Evolutionary conservation across 805 yeast genomes (phyloP), one percentile per base, ranked within the genome.

Genomic region (Barnettozyma botsteinii): DNA sequence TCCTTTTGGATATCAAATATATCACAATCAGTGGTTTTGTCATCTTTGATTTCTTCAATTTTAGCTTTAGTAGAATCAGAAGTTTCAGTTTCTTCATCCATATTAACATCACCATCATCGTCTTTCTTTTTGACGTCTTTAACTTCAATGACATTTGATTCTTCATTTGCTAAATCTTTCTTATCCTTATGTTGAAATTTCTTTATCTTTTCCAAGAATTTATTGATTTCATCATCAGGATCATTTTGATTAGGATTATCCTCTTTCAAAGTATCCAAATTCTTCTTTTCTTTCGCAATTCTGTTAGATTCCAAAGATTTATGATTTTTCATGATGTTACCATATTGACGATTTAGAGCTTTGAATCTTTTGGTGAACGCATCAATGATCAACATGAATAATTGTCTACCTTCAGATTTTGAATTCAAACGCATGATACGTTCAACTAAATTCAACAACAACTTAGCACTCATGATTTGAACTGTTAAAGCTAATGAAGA

Each of bases 401-500:
- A 66, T 58, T 87, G 95, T 50, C 69, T 59, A n/a, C 69, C 70
- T 47, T 93, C 96, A 21, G 77, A 73, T 49, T 85, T 85, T 38
- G 84, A 83, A 30, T 85, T 89, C 51, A 89, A 61, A 53, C 84
- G 83, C 74, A 84, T 72, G 29, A 93, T 83, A 32, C 95, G 69
- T 50, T 94, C 98, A 17, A 93, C 91, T 52, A 94, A 67, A 59
- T 93, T 94, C 46, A 91, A 62, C 24, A 93, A 63, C 24, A 93
- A 67, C 61, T 89, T 91, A 3, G 97, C 96, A 63, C 96, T 85
- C 97, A 93, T 88, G 9, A 89, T 85, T 60, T 94, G 98, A 27
- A 89, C 96, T 7, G 95, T 85, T 45, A 86, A 72, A 1, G 95
- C 93, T 47, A 93, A 64, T 0, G 89, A 67, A 47, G 77, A 79